Conservation (phyloP, 1,139 yeast species). For the Hansenula sp. region DNA sequence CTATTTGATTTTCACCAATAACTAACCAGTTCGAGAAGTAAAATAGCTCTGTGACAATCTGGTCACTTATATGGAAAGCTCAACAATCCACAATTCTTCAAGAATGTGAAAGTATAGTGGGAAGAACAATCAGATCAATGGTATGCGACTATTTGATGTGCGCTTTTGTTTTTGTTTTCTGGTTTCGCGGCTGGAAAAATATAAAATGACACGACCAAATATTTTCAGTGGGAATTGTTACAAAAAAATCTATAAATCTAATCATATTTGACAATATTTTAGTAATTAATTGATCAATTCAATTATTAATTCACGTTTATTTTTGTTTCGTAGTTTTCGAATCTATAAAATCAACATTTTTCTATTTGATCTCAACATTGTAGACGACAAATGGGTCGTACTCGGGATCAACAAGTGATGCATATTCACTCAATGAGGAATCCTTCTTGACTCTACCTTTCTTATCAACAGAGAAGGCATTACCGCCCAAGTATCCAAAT, state of each 20-base stretch:
- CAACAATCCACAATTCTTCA: too few relatives aligned
- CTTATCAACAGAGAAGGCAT: conserved; percentile 65
- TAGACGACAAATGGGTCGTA: conserved; percentile 94
- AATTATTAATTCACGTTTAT: not conserved
- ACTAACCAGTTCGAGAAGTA: too few relatives aligned
- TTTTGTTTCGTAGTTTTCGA: not conserved
- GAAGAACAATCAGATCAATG: not conserved
- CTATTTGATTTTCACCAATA: too few relatives aligned
- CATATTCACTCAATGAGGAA: conserved; percentile 74
- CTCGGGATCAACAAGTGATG: conserved; percentile 88
- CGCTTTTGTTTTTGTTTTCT: not conserved
- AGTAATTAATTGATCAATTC: too few relatives aligned
- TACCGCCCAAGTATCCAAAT: conserved; percentile 90
- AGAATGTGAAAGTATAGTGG: not conserved
- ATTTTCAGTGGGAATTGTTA: too few relatives aligned
- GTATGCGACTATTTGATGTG: not conserved
- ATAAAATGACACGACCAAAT: too few relatives aligned
- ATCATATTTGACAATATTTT: too few relatives aligned
- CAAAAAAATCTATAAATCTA: too few relatives aligned
- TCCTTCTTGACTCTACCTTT: conserved; percentile 62
- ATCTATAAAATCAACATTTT: not conserved
- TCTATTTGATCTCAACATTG: conserved; percentile 38
- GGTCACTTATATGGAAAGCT: too few relatives aligned
- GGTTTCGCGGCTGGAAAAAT: too few relatives aligned
- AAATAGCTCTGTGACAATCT: too few relatives aligned